Evolutionary conservation across 257 asterid species (phyloP).

Genomic region (Gentiana straminea): DNA sequence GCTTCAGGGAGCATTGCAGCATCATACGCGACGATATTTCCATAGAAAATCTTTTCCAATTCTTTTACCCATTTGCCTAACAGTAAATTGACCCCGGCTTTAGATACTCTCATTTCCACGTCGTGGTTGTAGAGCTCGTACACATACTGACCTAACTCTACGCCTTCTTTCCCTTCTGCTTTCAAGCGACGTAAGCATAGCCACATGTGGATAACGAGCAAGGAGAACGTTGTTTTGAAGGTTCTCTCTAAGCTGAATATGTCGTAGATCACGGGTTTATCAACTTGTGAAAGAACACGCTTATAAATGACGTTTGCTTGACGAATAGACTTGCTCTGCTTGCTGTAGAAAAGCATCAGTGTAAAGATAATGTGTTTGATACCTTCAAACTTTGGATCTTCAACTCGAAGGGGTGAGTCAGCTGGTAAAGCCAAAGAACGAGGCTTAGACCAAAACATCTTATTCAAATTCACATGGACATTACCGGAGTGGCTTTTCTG

Average conservation of each 20-base stretch:
- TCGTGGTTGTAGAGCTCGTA: constrained; percentile 88
- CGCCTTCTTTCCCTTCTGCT: constrained; percentile 88
- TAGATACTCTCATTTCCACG: constrained; percentile 83
- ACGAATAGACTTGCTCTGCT: constrained; percentile 83
- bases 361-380: constrained; percentile 39
- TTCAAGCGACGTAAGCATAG: constrained; percentile 77
- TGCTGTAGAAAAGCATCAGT: constrained; percentile 76
- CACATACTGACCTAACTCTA: constrained; percentile 82
- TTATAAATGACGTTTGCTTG: constrained; percentile 70
- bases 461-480: constrained; percentile 33
- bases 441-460: constrained; percentile 92
- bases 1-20: constrained; percentile 70
- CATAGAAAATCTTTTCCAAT: constrained; percentile 88
- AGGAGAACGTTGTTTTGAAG: constrained; percentile 73
- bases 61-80: constrained; percentile 89
- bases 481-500: constrained; percentile 16
- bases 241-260: constrained; percentile 94
- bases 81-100: constrained; percentile 91
- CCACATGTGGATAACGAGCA: constrained; percentile 95
- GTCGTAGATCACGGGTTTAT: constrained; percentile 71
- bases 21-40: constrained; percentile 82
- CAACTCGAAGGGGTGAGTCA: constrained; percentile 61
- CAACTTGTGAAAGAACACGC: constrained; percentile 66
- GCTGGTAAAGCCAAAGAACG: constrained; percentile 63
- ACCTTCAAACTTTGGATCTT: constrained; percentile 65